Percentiles rank a stretch among this genome's conserved stretches.
These are phyloP conservation scores for Coffea canephora DNA, from an alignment of 257 asterid species.

Conservation along the genomic window DNA sequence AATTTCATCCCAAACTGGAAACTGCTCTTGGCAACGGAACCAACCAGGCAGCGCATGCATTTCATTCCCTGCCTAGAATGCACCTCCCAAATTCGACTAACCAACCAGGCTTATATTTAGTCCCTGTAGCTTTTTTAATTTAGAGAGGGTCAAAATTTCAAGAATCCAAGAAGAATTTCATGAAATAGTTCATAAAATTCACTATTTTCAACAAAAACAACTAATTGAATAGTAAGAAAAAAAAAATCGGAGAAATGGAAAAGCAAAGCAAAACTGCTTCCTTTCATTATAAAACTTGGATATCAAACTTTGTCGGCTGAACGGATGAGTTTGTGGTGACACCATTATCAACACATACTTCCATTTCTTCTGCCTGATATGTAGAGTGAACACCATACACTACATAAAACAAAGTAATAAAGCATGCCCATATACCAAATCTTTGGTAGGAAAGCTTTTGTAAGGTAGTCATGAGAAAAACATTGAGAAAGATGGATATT, in stretches of 20 bases:
- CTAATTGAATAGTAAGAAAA: not conserved
- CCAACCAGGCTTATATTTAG: not conserved
- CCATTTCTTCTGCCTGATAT: conserved; percentile 33
- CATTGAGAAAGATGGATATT: conserved; percentile 38
- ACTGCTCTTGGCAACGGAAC: no score
- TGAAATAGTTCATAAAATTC: not conserved
- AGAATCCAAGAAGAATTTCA: not conserved
- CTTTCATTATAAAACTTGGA: conserved; percentile 17
- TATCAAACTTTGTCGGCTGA: conserved; percentile 25
- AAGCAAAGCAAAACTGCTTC: not conserved
- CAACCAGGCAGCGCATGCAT: no score
- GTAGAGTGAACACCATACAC: conserved; percentile 46
- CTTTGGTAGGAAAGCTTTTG: conserved; percentile 31
- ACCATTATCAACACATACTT: conserved; percentile 10
- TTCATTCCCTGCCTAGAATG: no score
- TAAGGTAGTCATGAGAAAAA: conserved; percentile 36
- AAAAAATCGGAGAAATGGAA: not conserved
- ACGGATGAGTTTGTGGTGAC: conserved; percentile 14
- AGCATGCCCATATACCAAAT: conserved; percentile 38
- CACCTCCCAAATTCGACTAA: no score
- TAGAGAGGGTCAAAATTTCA: no score
- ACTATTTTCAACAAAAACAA: not conserved
- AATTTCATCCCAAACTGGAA: no score
- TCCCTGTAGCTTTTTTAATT: no score
- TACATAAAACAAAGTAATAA: conserved; percentile 31